phyloP scores from a whole-genome alignment of 306 rosid genomes.

The Adenanthera pavonina region DNA sequence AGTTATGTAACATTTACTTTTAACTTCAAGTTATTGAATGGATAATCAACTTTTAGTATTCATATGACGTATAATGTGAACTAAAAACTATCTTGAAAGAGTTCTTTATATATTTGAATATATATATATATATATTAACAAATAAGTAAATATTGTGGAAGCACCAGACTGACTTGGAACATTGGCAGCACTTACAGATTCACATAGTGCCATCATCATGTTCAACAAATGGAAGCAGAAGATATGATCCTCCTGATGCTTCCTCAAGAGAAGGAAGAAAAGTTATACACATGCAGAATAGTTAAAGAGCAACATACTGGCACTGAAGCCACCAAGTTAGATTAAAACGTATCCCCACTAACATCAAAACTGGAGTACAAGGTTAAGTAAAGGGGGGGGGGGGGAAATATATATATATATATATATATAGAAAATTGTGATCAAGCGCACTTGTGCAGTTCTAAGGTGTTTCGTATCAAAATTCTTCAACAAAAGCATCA shows the following conservation, averaged over 20 bases:
- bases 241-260: not conserved
- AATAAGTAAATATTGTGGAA: not conserved
- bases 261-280: not conserved
- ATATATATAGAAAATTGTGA: not conserved
- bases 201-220: too few species aligned
- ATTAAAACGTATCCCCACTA: slow-evolving; percentile 32
- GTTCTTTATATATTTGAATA: too few species aligned
- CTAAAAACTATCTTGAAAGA: too few species aligned
- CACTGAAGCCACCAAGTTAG: slow-evolving; percentile 35
- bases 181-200: not conserved
- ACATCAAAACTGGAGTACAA: slow-evolving; percentile 35
- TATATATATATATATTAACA: too few species aligned
- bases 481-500: not conserved
- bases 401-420: too few species aligned
- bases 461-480: not conserved
- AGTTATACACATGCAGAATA: not conserved
- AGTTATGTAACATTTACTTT: too few species aligned
- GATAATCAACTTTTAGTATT: too few species aligned
- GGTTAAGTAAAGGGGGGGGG: not conserved
- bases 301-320: slow-evolving; percentile 24
- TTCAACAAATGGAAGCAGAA: not conserved
- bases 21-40: too few species aligned
- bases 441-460: not conserved
- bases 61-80: too few species aligned
- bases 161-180: not conserved